Evolutionary conservation across 495 filamentous ascomycete species (phyloP), one percentile per base, ranked within the genome.

Genomic region (Clavariopsis aquatica): DNA sequence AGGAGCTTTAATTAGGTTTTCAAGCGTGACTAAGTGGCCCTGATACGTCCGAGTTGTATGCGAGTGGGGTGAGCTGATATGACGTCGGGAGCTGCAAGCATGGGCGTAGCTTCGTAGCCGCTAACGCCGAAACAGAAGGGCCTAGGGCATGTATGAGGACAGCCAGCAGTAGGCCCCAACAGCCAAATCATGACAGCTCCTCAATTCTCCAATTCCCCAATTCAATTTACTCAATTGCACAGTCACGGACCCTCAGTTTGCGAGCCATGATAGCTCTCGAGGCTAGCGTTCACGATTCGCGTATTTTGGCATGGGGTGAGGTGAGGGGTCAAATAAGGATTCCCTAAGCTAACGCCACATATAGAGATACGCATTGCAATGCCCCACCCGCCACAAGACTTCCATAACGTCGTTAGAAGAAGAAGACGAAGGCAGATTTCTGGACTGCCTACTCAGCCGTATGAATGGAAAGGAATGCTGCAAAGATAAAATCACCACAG

Each of bases 21-120:
- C 20, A 27, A 41, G 13, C 51, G 23, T 63, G 60, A 63, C 60
- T 63, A 63, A 62, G 24, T 12, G 28, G 38, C n/a, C 38, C n/a
- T 43, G 38, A 17, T 34, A 34, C 9, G 38, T 43, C 38, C 38
- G 38, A 9, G 38, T 43, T 43, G 13, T 43, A 12, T 34, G 31
- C 31, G 31, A 12, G 31, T 34, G 38, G 38, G 38, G 38, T 53
- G 51, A 29, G 17, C 51, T 53, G 51, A 53, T 43, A 43, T 43
- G 38, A 43, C 38, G 38, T 43, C n/a, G n/a, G n/a, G n/a, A n/a
- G n/a, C n/a, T n/a, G n/a, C n/a, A n/a, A n/a, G n/a, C n/a, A n/a
- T n/a, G 38, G 2, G 4, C 13, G 31, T 12, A 34, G 5, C 31
- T 5, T 34, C n/a, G 4, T 17, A 3, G 6, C 38, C 38, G 38